Evolutionary conservation across 1,284 basidiomycete genomes (phyloP).

Genomic region (Mrakiaceae sp.): DNA sequence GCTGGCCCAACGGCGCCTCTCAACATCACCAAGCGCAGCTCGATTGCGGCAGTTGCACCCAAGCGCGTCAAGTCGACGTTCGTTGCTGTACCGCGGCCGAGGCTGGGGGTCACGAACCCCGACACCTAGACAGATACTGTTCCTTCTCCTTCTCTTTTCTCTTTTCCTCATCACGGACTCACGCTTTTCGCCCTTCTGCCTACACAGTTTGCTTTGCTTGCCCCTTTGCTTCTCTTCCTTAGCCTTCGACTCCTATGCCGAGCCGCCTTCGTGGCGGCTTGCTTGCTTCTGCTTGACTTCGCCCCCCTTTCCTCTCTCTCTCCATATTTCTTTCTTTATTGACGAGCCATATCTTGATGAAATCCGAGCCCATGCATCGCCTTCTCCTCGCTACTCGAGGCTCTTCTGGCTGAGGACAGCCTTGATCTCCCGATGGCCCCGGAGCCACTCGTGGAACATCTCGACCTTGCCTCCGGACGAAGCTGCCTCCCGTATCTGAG

Average conservation of each 20-base stretch:
- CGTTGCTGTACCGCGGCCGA: slow-evolving; percentile 4
- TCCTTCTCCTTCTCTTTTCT: background rate
- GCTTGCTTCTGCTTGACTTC: background rate
- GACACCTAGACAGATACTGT: background rate
- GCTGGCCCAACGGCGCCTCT: background rate
- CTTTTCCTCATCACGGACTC: background rate
- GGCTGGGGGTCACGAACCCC: slow-evolving; percentile 6
- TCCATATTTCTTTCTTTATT: background rate
- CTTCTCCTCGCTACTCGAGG: background rate
- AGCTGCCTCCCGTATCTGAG: background rate
- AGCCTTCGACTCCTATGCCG: no score
- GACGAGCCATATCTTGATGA: background rate
- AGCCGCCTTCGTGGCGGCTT: background rate
- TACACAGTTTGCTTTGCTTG: background rate
- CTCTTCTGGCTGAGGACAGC: slow-evolving; percentile 1
- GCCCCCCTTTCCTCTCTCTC: background rate
- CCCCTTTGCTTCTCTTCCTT: background rate
- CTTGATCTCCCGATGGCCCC: slow-evolving; percentile 11
- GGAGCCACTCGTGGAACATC: background rate
- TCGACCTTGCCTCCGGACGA: background rate
- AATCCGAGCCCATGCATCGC: background rate
- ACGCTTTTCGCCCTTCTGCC: background rate
- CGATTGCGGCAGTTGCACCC: no score
- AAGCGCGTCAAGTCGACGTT: background rate
- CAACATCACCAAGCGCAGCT: background rate